phyloP scores from a whole-genome alignment of 306 rosid genomes.

The Gynostemma pentaphyllum region DNA sequence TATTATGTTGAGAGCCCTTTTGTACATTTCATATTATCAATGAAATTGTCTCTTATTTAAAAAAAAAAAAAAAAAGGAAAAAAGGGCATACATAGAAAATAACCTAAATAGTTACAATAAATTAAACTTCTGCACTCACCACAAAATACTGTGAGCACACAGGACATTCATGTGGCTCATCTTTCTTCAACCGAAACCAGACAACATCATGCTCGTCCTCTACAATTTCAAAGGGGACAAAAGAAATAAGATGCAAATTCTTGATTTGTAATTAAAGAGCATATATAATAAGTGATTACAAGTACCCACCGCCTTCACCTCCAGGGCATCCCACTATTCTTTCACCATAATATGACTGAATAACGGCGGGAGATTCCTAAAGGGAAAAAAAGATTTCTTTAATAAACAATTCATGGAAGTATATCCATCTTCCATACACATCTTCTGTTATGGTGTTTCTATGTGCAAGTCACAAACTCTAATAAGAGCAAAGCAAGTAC shows the following conservation, averaged over 20 bases:
- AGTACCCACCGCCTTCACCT: slow-evolving; percentile 27
- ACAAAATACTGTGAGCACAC: slow-evolving; percentile 33
- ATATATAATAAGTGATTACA: background rate
- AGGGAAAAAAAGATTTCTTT: background rate
- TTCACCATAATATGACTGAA: slow-evolving; percentile 29
- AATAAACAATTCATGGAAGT: background rate
- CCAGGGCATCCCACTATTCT: slow-evolving; percentile 49
- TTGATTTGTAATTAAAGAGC: background rate
- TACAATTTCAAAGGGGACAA: background rate
- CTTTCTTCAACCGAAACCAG: slow-evolving; percentile 50
- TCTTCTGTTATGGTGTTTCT: background rate
- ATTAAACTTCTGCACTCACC: slow-evolving; percentile 12
- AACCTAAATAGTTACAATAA: background rate
- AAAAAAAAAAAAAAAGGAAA: no score
- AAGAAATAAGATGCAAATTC: background rate
- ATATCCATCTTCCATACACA: background rate
- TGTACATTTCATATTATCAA: no score
- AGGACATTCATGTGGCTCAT: slow-evolving; percentile 33
- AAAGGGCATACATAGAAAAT: background rate
- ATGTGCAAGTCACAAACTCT: background rate
- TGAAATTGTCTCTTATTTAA: no score
- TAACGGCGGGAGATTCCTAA: slow-evolving; percentile 34
- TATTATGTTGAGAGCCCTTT: no score
- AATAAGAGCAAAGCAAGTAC: background rate
- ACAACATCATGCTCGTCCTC: slow-evolving; percentile 49